Evolutionary conservation across 345 rosid species (phyloP).

Genomic region (Brassica juncea): DNA sequence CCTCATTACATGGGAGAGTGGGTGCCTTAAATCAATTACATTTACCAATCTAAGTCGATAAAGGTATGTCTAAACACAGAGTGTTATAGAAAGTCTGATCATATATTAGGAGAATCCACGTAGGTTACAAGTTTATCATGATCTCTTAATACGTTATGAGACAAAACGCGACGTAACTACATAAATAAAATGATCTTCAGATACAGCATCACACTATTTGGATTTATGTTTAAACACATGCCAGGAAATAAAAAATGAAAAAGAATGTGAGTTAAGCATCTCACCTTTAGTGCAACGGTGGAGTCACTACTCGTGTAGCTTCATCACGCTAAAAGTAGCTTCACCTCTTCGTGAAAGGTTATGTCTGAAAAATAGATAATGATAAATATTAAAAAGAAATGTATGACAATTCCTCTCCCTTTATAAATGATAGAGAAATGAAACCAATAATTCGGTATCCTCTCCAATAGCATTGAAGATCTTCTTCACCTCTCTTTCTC

Average conservation of each 20-base stretch:
- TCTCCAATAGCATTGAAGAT: constrained; percentile 22
- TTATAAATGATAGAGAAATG: constrained; percentile 31
- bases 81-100: neutral
- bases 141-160: constrained; percentile 1
- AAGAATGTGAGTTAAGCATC: constrained; percentile 33
- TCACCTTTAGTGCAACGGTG: constrained; percentile 41
- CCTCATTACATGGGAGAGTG: neutral
- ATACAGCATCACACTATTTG: constrained; percentile 26
- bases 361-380: constrained; percentile 29
- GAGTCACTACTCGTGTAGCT: constrained; percentile 61
- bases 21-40: neutral
- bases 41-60: neutral
- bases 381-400: constrained; percentile 21
- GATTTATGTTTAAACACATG: constrained; percentile 25
- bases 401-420: neutral
- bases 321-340: constrained; percentile 53
- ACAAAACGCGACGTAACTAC: constrained; percentile 25
- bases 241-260: neutral
- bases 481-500: neutral
- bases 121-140: constrained; percentile 21
- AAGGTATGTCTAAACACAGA: neutral
- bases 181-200: neutral
- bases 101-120: constrained; percentile 31
- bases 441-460: constrained; percentile 27
- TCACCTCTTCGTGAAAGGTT: constrained; percentile 55